phyloP scores from a whole-genome alignment of 192 early-diverging fungal species.

The Coemansia sp. region DNA sequence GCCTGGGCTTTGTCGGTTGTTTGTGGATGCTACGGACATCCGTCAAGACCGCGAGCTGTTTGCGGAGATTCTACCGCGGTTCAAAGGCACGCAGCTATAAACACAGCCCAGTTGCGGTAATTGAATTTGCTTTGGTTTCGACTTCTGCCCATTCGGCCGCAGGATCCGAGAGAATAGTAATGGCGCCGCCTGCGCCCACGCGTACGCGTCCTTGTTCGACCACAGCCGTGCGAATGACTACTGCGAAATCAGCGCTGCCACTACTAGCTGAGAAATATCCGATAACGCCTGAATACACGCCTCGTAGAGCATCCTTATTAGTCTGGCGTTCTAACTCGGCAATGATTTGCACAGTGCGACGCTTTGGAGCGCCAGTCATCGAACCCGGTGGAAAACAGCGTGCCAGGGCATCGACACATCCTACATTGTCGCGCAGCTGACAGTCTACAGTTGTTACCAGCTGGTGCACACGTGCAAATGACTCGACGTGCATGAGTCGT shows the following conservation, averaged over 20 bases:
- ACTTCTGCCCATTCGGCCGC: constrained; percentile 88
- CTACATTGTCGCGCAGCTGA: constrained; percentile 59
- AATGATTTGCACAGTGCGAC: constrained; percentile 76
- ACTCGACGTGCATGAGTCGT: constrained; percentile 83
- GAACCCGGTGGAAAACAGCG: constrained; percentile 91
- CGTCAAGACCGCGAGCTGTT: constrained; percentile 31
- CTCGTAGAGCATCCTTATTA: constrained; percentile 50
- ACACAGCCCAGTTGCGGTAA: background rate
- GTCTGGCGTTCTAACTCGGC: constrained; percentile 62
- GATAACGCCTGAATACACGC: constrained; percentile 85
- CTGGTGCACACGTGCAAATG: constrained; percentile 89
- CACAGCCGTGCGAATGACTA: constrained; percentile 90
- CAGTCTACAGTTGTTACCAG: constrained; percentile 84
- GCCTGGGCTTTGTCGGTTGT: constrained; percentile 34
- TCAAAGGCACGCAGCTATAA: constrained; percentile 13
- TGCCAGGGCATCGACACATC: constrained; percentile 67
- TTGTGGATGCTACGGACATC: constrained; percentile 52
- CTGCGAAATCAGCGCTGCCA: constrained; percentile 70
- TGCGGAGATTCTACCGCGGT: constrained; percentile 18
- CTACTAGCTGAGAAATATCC: constrained; percentile 79
- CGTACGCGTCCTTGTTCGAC: constrained; percentile 55
- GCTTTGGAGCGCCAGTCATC: constrained; percentile 97
- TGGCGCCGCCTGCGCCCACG: constrained; percentile 91
- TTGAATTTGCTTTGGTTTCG: constrained; percentile 64
- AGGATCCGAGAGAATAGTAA: constrained; percentile 83